A percentile compares a stretch with the other conserved stretches of the same genome.
phyloP scores from a whole-genome alignment of 345 rosid genomes.

The Arabis hirsuta region DNA sequence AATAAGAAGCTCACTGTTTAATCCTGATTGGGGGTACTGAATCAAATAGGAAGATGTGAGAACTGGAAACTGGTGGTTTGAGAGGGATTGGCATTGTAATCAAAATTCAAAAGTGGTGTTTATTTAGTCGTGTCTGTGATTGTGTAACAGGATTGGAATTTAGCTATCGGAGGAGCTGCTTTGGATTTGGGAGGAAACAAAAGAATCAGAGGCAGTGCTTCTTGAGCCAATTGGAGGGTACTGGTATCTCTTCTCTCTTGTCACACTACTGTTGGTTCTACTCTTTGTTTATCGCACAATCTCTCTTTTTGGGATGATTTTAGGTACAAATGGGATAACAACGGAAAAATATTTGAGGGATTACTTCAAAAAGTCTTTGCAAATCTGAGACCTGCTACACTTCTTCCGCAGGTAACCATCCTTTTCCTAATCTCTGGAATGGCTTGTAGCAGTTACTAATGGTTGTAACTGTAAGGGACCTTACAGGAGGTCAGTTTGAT shows the following conservation, averaged over 20 bases:
- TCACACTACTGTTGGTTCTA: not conserved
- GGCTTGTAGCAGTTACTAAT: constrained; percentile 43
- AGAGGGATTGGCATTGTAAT: too few relatives aligned
- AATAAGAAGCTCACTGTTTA: not conserved
- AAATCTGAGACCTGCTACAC: constrained; percentile 88
- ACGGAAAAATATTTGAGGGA: constrained; percentile 83
- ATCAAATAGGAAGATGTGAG: not conserved
- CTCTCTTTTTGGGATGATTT: constrained; percentile 10
- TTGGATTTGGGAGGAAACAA: constrained; percentile 86
- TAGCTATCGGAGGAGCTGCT: too few relatives aligned
- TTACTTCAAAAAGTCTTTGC: constrained; percentile 90
- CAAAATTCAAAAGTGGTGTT: too few relatives aligned
- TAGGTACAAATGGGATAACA: constrained; percentile 96
- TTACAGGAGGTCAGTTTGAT: constrained; percentile 96
- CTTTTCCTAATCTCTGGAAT: not conserved
- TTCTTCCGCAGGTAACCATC: constrained; percentile 72
- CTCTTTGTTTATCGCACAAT: not conserved
- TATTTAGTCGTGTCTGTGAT: not conserved
- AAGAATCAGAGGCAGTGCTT: constrained; percentile 80
- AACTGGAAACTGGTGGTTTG: not conserved
- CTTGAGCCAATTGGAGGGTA: constrained; percentile 84
- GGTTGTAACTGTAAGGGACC: constrained; percentile 99
- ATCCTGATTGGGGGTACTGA: not conserved
- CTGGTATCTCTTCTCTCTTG: constrained; percentile 48
- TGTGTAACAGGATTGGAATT: too few relatives aligned